These are phyloP conservation scores for Paecilomyces fulvus DNA, from an alignment of 2,329 filamentous ascomycete genomes.

Conservation along the genomic window DNA sequence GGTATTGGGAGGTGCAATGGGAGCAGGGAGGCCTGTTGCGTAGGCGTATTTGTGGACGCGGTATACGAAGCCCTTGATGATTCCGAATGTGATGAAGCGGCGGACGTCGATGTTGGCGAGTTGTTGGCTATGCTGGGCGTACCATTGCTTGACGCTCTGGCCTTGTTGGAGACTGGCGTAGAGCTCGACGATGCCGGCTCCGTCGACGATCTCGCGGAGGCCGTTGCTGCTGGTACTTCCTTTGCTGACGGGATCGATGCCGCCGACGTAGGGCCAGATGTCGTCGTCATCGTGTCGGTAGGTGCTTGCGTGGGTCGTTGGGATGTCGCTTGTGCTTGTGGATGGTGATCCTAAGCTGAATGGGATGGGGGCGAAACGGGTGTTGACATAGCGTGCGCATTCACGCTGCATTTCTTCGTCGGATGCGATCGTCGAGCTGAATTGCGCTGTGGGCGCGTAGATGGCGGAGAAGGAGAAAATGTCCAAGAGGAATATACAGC, in stretches of 20 bases:
- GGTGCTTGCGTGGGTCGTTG: conserved; percentile 12
- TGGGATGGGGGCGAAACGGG: conserved; percentile 32
- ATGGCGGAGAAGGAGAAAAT: conserved; percentile 91
- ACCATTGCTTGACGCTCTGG: conserved; percentile 79
- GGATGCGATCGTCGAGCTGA: conserved; percentile 64
- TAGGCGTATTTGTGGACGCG: conserved; percentile 87
- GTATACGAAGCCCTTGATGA: conserved; percentile 92
- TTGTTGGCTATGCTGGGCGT: conserved; percentile 62
- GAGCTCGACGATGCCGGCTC: conserved; percentile 59
- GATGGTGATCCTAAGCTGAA: conserved; percentile 4
- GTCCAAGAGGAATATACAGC: conserved; percentile 81
- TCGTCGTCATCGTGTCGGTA: conserved; percentile 24
- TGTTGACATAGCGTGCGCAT: conserved; percentile 74
- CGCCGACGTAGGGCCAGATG: conserved; percentile 36
- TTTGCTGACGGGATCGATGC: conserved; percentile 11
- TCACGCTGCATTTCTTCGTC: conserved; percentile 77
- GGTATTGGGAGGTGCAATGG: conserved; percentile 10
- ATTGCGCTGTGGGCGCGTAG: conserved; percentile 73
- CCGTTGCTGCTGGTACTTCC: neutral
- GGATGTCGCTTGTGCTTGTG: conserved; percentile 9
- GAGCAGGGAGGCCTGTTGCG: conserved; percentile 27
- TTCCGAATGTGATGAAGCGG: conserved; percentile 86
- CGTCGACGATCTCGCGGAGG: conserved; percentile 27
- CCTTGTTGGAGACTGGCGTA: conserved; percentile 81
- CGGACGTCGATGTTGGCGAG: conserved; percentile 76